These are phyloP conservation scores for Colletotrichum noveboracense DNA, from an alignment of 2,329 filamentous ascomycete species.

Conservation along the genomic window DNA sequence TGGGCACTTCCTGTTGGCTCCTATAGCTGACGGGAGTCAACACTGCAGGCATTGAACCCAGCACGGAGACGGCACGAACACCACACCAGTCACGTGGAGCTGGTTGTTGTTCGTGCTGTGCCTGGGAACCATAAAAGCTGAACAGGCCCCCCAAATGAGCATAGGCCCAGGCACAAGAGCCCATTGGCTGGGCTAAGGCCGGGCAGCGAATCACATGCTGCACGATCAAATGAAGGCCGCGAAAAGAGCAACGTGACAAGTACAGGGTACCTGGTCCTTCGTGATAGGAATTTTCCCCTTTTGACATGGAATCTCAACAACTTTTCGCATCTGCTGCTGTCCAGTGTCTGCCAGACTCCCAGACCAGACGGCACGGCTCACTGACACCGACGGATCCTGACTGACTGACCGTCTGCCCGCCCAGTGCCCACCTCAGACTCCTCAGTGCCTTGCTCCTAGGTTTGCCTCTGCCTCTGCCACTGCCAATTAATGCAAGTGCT, in stretches of 20 bases:
- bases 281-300: conserved; percentile 26
- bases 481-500: neutral
- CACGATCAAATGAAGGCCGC: conserved; percentile 20
- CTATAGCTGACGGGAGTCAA: neutral
- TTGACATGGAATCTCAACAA: conserved; percentile 22
- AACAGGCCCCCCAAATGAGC: conserved; percentile 18
- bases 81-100: neutral
- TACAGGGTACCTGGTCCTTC: conserved; percentile 21
- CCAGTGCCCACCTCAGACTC: neutral
- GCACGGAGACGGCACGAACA: neutral
- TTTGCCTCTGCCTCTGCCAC: neutral
- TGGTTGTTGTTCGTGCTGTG: neutral
- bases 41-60: neutral
- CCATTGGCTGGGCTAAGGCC: conserved; percentile 2
- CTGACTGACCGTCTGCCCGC: neutral
- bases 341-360: neutral
- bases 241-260: conserved; percentile 3
- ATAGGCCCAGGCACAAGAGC: conserved; percentile 1
- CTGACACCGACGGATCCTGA: neutral
- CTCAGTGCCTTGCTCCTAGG: neutral
- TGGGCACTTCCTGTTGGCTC: neutral
- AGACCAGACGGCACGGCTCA: neutral
- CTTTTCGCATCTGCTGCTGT: conserved; percentile 20
- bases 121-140: conserved; percentile 1
- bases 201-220: conserved; percentile 21